phyloP scores from a whole-genome alignment of 164 flowering plant genomes.

The Vitis labrusca region DNA sequence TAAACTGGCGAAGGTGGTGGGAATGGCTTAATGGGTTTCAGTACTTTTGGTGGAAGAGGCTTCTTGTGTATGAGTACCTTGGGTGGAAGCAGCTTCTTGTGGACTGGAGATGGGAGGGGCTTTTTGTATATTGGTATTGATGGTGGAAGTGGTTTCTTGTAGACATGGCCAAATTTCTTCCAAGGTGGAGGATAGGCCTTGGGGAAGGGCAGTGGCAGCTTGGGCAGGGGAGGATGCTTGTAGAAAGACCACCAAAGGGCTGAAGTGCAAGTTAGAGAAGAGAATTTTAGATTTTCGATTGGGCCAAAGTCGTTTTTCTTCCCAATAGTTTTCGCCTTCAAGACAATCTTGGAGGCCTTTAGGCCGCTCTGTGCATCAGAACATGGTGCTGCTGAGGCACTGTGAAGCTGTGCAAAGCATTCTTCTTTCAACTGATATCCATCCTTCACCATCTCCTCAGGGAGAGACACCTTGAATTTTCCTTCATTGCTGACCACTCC shows the following conservation, averaged over 20 bases:
- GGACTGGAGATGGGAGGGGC: constrained; percentile 20
- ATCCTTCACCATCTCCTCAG: constrained; percentile 41
- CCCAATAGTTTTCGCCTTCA: constrained; percentile 36
- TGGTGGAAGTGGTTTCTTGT: constrained; percentile 14
- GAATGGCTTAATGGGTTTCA: neutral
- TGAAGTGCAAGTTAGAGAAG: constrained; percentile 58
- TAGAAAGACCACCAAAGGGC: constrained; percentile 55
- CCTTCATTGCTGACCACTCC: constrained; percentile 66
- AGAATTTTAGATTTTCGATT: constrained; percentile 53
- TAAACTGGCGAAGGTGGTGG: constrained; percentile 1
- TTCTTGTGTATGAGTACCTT: constrained; percentile 18
- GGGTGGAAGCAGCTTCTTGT: constrained; percentile 26
- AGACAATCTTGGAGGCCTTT: constrained; percentile 48
- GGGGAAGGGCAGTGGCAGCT: constrained; percentile 11
- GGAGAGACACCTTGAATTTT: constrained; percentile 58
- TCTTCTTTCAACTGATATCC: constrained; percentile 53
- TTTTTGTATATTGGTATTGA: constrained; percentile 4
- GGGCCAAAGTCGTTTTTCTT: constrained; percentile 41
- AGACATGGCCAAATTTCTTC: neutral
- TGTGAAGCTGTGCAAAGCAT: constrained; percentile 75
- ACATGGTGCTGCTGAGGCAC: constrained; percentile 58
- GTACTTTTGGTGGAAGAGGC: constrained; percentile 21
- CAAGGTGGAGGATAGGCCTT: constrained; percentile 1
- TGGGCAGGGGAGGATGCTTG: constrained; percentile 42
- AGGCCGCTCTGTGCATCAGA: constrained; percentile 43